A percentile compares a stretch with the other conserved stretches of the same genome.
Evolutionary conservation across 2,329 filamentous ascomycete genomes (phyloP).

Genomic region (Xenosphaeropsis pyriputrescens): DNA sequence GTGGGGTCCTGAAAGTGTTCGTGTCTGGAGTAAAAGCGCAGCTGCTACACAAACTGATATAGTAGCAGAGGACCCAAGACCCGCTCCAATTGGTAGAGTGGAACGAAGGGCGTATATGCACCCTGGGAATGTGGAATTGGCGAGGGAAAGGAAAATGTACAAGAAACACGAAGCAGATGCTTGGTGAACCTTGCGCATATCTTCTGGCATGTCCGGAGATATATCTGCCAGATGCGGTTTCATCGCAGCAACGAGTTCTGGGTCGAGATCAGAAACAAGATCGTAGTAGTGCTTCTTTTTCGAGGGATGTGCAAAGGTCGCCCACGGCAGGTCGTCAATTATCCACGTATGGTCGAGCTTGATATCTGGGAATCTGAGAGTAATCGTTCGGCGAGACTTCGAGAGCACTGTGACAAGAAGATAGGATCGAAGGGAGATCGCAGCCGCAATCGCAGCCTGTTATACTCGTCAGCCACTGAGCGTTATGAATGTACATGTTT

Average conservation of each 20-base stretch:
- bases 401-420: conserved; percentile 89
- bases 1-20: conserved; percentile 79
- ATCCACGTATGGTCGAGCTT: conserved; percentile 84
- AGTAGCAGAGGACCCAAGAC: conserved; percentile 86
- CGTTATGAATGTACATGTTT: neutral
- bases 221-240: conserved; percentile 64
- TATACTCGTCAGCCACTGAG: neutral
- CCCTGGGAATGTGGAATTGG: conserved; percentile 61
- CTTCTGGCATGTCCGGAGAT: conserved; percentile 48
- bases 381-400: conserved; percentile 79
- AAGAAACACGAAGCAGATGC: conserved; percentile 75
- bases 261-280: conserved; percentile 69
- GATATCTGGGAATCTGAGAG: conserved; percentile 82
- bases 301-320: conserved; percentile 57
- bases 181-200: conserved; percentile 71
- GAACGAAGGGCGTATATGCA: conserved; percentile 85
- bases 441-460: conserved; percentile 80
- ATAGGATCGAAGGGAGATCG: conserved; percentile 90
- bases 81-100: conserved; percentile 84
- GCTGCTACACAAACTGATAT: conserved; percentile 80
- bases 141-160: conserved; percentile 83
- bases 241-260: conserved; percentile 66
- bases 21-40: conserved; percentile 75
- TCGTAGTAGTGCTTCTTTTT: conserved; percentile 97
- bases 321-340: conserved; percentile 84